Evolutionary conservation across 2,329 filamentous ascomycete species (phyloP), one percentile per base, ranked within the genome.

Genomic region (Diplodia scrobiculata): DNA sequence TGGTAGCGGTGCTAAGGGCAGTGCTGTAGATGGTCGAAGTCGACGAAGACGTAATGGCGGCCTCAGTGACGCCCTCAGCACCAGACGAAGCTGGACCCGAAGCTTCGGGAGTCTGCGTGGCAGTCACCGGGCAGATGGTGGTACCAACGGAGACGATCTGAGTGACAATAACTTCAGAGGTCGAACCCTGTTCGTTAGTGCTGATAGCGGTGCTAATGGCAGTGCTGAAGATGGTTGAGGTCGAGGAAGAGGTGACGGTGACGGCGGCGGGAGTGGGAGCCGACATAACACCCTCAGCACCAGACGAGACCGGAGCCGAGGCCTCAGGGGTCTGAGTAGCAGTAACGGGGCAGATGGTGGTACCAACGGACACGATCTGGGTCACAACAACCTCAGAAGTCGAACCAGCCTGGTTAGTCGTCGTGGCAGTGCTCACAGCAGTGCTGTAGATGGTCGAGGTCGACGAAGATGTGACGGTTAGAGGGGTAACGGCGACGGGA

Each of bases 391-490:
- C 60, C 32, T 66, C 38, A 32, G 60, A 65, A 63, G 69, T 68
- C 52, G 59, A 66, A 50, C 13, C 68, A 32, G 60, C 45, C 59
- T 45, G 21, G 17, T 36, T 25, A 17, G 51, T 45, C 17, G 32
- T n/a, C 21, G 21, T 25, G 21, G 36, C 45, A 14, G 54, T 59
- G 54, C 54, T 59, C 7, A 62, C 29, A 10, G 48, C 41, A n/a
- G 48, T 48, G 62, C 64, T 25, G 54, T 52, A 54, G 53, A 63
- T 34, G 55, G 32, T 58, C 34, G 59, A 51, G n/a, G 59, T 63
- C 84, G 84, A 73, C 86, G 82, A 32, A 79, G 59, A 14, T 3
- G 19, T 34, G 10, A 27, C 21, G n/a, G 41, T 13, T n/a, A n/a
- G 17, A 41, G 59, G 59, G 9, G 59, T 63, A 13, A 63, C 51